These are phyloP conservation scores for Bipolaris bicolor DNA, from an alignment of 2,329 filamentous ascomycete species.

Conservation along the genomic window DNA sequence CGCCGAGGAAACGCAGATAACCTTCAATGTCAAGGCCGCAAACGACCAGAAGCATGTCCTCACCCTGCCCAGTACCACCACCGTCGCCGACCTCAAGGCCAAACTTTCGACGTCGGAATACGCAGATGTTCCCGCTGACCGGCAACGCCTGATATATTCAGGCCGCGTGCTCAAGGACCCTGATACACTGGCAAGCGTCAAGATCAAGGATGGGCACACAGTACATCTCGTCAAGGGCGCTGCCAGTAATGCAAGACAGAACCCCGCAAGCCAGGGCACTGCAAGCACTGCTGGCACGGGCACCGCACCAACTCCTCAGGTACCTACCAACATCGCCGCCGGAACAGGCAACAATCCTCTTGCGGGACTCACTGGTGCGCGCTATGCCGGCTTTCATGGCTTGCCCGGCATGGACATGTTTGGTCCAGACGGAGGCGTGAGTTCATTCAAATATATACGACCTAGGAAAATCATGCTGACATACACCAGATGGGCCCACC, in stretches of 20 bases:
- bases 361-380: constrained; percentile 86
- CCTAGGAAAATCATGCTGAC: constrained; percentile 24
- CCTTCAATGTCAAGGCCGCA: constrained; percentile 98
- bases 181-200: constrained; percentile 83
- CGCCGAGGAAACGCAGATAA: constrained; percentile 75
- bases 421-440: constrained; percentile 90
- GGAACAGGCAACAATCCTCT: constrained; percentile 84
- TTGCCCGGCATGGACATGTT: constrained; percentile 88
- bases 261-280: constrained; percentile 58
- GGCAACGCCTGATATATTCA: constrained; percentile 96
- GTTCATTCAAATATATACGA: constrained; percentile 49
- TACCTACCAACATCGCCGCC: constrained; percentile 79
- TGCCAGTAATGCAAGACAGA: constrained; percentile 76
- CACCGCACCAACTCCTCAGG: constrained; percentile 62
- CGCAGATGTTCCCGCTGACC: constrained; percentile 84
- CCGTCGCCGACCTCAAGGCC: constrained; percentile 84
- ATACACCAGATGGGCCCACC: constrained; percentile 83
- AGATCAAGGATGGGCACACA: constrained; percentile 95
- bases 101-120: constrained; percentile 82
- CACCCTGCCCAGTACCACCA: constrained; percentile 77
- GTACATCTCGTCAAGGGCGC: constrained; percentile 97
- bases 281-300: constrained; percentile 43
- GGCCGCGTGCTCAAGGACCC: constrained; percentile 95
- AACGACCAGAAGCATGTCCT: constrained; percentile 83
- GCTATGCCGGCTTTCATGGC: constrained; percentile 90